Evolutionary conservation across 441 rosid species (phyloP).

Genomic region (Gossypium davidsonii): DNA sequence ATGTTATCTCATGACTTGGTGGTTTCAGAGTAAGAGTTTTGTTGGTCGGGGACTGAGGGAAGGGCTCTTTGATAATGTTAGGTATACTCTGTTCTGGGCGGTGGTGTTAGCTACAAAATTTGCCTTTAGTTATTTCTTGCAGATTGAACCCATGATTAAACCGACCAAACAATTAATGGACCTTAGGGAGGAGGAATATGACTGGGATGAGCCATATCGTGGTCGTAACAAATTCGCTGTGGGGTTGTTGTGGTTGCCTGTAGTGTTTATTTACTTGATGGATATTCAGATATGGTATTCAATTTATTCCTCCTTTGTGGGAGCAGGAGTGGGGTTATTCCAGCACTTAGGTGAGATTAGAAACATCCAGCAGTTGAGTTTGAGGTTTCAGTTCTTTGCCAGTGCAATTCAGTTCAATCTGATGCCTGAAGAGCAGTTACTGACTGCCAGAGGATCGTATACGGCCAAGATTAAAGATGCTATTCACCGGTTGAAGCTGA

Average conservation of each 20-base stretch:
- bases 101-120: background rate
- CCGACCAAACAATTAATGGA: background rate
- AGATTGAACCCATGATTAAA: background rate
- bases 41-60: constrained; percentile 3
- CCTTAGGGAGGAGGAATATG: background rate
- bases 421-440: background rate
- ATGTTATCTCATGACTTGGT: background rate
- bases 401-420: constrained; percentile 1
- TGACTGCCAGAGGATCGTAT: background rate
- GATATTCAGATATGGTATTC: constrained; percentile 1
- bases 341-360: background rate
- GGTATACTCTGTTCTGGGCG: background rate
- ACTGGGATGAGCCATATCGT: background rate
- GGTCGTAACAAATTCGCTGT: background rate
- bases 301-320: background rate
- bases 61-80: background rate
- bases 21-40: background rate
- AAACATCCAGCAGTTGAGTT: background rate
- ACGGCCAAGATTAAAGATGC: background rate
- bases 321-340: background rate
- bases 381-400: constrained; percentile 4
- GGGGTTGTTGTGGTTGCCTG: background rate
- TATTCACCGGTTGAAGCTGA: background rate
- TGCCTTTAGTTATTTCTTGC: background rate
- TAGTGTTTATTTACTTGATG: background rate